Evolutionary conservation across 257 asterid genomes (phyloP), one percentile per base, ranked within the genome.

Genomic region (Petunia axillaris): DNA sequence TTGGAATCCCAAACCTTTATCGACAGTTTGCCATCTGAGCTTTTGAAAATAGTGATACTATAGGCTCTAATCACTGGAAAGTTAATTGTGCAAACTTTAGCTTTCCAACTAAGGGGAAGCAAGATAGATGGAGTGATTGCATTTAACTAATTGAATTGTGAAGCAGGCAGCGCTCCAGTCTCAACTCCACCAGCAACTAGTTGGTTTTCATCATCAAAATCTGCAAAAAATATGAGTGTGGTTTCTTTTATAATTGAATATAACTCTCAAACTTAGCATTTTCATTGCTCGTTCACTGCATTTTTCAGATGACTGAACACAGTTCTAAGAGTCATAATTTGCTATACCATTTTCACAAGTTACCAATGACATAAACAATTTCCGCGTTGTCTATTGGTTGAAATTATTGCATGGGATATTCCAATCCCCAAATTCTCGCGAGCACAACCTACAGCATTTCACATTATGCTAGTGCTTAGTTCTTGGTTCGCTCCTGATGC

Each of bases 161-260:
- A 74, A 82, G 79, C 88, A 92, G 98, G 93, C 64, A 85, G 77
- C 84, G 74, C 91, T 80, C 86, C 80, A 80, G 81, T 82, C 88
- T 92, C 89, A 81, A 74, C 91, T 83, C 86, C 98, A 77, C 91
- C 95, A 80, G 84, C 99, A 79, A 93, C 95, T 86, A 75, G 88
- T 85, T 96, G 99, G 99, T 96, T 96, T 92, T 75, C 97, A 73
- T 94, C 98, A 53, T 54, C 96, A 44, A 92, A 89, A 87, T 92
- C 99, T 75, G 94, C 94, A 54, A 96, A 91, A 86, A 94, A 93
- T 97, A 98, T 95, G 39, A 3, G 60, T 11, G 6, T 70, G 35
- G 5, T 16, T 8, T 35, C 6, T 38, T 46, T 11, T 55, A 70
- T 14, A 40, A 10, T 48, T 37, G 39, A 4, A 46, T 8, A 14